Conservation (phyloP, 192 early-diverging fungal genomes). For the Dissophora globulifera region DNA sequence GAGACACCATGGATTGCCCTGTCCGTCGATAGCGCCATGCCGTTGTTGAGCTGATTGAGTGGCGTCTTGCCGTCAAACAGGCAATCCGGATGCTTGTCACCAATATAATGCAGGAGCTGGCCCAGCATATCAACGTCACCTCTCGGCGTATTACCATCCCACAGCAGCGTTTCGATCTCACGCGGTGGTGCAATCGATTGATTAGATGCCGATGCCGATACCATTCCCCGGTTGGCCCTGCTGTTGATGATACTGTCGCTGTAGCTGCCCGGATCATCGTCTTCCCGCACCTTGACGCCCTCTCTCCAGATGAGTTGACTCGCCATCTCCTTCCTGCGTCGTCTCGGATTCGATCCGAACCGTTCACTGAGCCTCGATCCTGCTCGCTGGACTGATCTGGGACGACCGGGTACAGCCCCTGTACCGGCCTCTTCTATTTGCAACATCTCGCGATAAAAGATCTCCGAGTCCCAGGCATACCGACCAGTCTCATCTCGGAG, state of each 20-base stretch:
- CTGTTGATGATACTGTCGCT: background rate
- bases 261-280: slow-evolving; percentile 16
- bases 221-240: no score
- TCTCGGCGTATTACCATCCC: slow-evolving; percentile 42
- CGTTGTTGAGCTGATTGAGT: slow-evolving; percentile 53
- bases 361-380: slow-evolving; percentile 39
- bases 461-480: slow-evolving; percentile 81
- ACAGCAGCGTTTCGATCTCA: slow-evolving; percentile 53
- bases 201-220: no score
- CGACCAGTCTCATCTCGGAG: slow-evolving; percentile 82
- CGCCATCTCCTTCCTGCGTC: slow-evolving; percentile 41
- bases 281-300: slow-evolving; percentile 38
- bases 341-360: slow-evolving; percentile 15
- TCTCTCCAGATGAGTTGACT: slow-evolving; percentile 45
- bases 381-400: slow-evolving; percentile 17
- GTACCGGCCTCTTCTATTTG: slow-evolving; percentile 26
- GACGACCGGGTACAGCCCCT: no score
- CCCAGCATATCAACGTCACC: slow-evolving; percentile 66
- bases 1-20: background rate
- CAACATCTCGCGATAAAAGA: slow-evolving; percentile 71
- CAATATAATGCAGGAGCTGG: slow-evolving; percentile 67
- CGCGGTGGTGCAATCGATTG: no score
- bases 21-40: slow-evolving; percentile 43
- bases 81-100: slow-evolving; percentile 69
- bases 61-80: slow-evolving; percentile 58